Percentiles rank a stretch among this genome's conserved stretches.
phyloP scores from a whole-genome alignment of 1,284 basidiomycete genomes.

The Tranzscheliella williamsii region DNA sequence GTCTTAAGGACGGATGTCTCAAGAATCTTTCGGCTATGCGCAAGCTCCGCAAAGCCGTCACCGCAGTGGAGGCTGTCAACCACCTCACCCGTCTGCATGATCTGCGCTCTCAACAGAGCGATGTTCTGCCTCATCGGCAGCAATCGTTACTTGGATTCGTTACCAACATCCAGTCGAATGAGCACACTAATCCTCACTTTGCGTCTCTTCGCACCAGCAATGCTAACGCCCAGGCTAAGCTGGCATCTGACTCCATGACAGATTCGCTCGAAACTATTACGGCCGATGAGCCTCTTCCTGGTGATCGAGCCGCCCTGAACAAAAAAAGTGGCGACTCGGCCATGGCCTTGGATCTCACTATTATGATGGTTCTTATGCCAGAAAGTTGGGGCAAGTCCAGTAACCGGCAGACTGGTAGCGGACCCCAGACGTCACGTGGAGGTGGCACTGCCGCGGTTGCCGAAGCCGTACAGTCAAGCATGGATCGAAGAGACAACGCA shows the following conservation, averaged over 20 bases:
- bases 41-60: constrained; percentile 52
- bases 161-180: constrained; percentile 27
- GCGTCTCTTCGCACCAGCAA: constrained; percentile 6
- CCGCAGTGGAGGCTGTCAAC: constrained; percentile 51
- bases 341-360: constrained; percentile 48
- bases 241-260: constrained; percentile 1
- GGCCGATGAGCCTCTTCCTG: constrained; percentile 2
- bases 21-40: constrained; percentile 44
- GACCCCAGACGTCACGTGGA: not conserved
- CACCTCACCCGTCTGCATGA: constrained; percentile 49
- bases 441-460: constrained; percentile 41
- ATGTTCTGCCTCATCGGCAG: constrained; percentile 38
- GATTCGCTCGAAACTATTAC: not conserved
- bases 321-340: constrained; percentile 34
- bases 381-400: constrained; percentile 20
- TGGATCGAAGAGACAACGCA: constrained; percentile 25
- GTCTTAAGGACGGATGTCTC: constrained; percentile 48
- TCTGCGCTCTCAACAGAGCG: constrained; percentile 44
- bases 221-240: not conserved
- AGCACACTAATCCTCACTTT: constrained; percentile 21
- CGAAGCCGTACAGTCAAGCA: constrained; percentile 33
- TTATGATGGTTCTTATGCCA: constrained; percentile 48
- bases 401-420: not conserved
- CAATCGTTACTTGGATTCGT: constrained; percentile 38
- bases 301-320: not conserved